These are phyloP conservation scores for Aquilaria malaccensis DNA, from an alignment of 345 rosid species.

Conservation along the genomic window DNA sequence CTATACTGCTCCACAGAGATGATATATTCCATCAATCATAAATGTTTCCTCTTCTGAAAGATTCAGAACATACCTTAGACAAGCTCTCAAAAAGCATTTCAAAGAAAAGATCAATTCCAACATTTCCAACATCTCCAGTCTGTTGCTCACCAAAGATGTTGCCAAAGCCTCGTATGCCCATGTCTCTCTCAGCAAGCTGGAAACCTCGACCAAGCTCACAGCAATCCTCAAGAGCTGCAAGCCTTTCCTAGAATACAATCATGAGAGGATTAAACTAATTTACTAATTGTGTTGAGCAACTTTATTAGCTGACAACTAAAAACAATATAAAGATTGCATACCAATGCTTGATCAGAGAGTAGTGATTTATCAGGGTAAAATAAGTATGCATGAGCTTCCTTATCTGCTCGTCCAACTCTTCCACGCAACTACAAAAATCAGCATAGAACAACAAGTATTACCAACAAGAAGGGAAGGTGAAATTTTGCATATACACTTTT, in stretches of 20 bases:
- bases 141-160: conserved; percentile 97
- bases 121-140: conserved; percentile 96
- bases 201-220: conserved; percentile 97
- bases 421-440: conserved; percentile 72
- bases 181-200: conserved; percentile 95
- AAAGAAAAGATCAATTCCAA: conserved; percentile 92
- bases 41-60: not conserved
- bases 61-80: conserved; percentile 55
- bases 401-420: conserved; percentile 97
- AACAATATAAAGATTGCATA: conserved; percentile 19
- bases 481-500: not conserved
- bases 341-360: conserved; percentile 77
- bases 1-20: not conserved
- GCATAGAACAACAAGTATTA: conserved; percentile 11
- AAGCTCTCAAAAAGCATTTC: conserved; percentile 97
- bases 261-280: conserved; percentile 16
- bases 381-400: conserved; percentile 91
- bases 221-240: conserved; percentile 84
- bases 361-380: conserved; percentile 85
- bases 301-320: conserved; percentile 1
- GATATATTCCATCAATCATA: not conserved
- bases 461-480: conserved; percentile 4
- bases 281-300: not conserved
- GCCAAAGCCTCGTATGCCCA: conserved; percentile 98
- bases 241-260: conserved; percentile 68